phyloP scores from a whole-genome alignment of 768 basidiomycete species.

The Pisolithus orientalis region DNA sequence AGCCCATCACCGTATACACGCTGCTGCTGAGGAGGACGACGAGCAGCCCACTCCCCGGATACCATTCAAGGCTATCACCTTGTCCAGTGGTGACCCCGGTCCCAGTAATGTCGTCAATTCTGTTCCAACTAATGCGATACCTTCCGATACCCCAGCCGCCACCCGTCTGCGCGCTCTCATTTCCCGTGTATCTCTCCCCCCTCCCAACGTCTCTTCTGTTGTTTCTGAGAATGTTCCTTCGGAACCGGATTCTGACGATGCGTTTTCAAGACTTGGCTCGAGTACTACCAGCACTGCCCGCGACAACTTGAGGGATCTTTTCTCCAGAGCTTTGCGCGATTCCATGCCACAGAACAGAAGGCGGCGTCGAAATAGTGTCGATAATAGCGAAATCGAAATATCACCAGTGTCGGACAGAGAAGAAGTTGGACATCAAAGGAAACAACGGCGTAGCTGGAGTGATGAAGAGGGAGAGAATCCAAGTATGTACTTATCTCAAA shows the following conservation, averaged over 20 bases:
- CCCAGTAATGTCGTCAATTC: slow-evolving; percentile 2
- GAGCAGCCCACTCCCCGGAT: slow-evolving; percentile 26
- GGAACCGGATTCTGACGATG: slow-evolving; percentile 19
- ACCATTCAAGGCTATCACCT: slow-evolving; percentile 13
- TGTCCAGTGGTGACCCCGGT: slow-evolving; percentile 6
- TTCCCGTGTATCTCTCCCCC: slow-evolving; percentile 40
- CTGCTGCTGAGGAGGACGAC: slow-evolving; percentile 23
- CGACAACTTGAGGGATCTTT: slow-evolving; percentile 57
- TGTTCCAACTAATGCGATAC: slow-evolving; percentile 7
- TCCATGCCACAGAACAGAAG: slow-evolving; percentile 55
- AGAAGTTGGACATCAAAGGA: slow-evolving; percentile 39
- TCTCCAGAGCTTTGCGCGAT: slow-evolving; percentile 59
- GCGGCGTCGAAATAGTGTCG: slow-evolving; percentile 53
- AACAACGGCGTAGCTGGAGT: slow-evolving; percentile 55
- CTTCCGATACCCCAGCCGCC: slow-evolving; percentile 46
- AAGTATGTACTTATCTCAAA: slow-evolving; percentile 34
- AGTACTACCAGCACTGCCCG: slow-evolving; percentile 43
- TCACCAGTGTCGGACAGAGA: slow-evolving; percentile 41
- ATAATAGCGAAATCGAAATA: slow-evolving; percentile 52
- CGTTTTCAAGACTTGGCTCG: slow-evolving; percentile 13
- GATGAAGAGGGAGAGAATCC: slow-evolving; percentile 60
- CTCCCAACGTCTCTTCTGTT: slow-evolving; percentile 22
- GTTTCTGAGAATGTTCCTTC: slow-evolving; percentile 20
- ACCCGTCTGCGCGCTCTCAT: slow-evolving; percentile 56
- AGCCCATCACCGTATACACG: slow-evolving; percentile 7